Base-by-base conservation (phyloP, 2,329 filamentous ascomycete genomes). In the Phaeosphaeria sp. region DNA sequence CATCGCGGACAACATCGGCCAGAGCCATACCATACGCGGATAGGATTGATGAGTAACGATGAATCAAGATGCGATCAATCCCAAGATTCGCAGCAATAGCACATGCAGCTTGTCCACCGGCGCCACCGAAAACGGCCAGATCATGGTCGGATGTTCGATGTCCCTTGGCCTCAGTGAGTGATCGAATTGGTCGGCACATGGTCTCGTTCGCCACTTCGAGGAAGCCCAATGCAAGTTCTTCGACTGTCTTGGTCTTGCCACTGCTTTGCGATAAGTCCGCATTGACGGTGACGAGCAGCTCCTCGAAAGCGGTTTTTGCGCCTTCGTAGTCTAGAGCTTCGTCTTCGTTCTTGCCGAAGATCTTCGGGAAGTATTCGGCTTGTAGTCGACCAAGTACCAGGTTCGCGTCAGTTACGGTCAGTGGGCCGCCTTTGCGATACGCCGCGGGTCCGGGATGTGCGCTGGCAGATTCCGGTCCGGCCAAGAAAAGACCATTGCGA, bases 371-470 rank as follows among this genome's bases (percentile, higher is more conserved):
- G 81, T 95, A 96, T 60, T 96, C 91, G 0, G 93, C 93, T 1
- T 97, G 79, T 3, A 98, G 81, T 40, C 93, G 86, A 0, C 93
- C 93, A 0, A 97, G 86, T 67, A 92, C 92, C 6, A 97, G 77
- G 66, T 97, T 97, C 1, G 93, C 93, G 73, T 97, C 93, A 0
- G 93, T 97, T n/a, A 97, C 93, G 0, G 93, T 95, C 4, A 93
- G 83, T 3, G 93, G 93, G 0, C 93, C 93, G 0, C 90, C 91
- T 76, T 97, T 97, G 33, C 93, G 86, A 76, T 97, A 97, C 66
- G 93, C 97, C 0, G 92, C 92, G 9, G 93, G 93, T 0, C 93
- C 93, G 0, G 93, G 93, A 68, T 96, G 92, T n/a, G n/a, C n/a
- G n/a, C n/a, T n/a, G 2, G 93, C 93, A 27, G 91, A 90, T 72